Evolutionary conservation across 495 filamentous ascomycete genomes (phyloP).

Genomic region (Thermochaetoides thermophila): DNA sequence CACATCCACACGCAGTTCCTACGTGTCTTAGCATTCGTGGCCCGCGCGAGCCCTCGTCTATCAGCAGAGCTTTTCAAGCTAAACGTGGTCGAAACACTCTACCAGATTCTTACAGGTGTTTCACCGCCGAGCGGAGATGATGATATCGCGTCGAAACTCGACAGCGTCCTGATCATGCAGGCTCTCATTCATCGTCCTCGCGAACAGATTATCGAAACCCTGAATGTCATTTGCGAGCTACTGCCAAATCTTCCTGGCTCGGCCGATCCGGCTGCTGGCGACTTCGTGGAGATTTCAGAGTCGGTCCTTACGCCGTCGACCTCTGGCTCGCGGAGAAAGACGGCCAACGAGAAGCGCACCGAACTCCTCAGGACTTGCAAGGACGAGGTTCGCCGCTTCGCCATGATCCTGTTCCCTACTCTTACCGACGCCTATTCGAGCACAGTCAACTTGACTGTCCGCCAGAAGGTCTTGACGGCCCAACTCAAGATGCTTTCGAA

Average conservation of each 20-base stretch:
- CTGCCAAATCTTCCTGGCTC: slow-evolving; percentile 51
- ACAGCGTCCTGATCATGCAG: slow-evolving; percentile 98
- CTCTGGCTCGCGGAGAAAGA: slow-evolving; percentile 35
- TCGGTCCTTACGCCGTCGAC: slow-evolving; percentile 23
- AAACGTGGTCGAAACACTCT: slow-evolving; percentile 94
- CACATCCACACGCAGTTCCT: slow-evolving; percentile 97
- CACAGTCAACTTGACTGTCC: slow-evolving; percentile 92
- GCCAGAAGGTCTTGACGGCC: slow-evolving; percentile 89
- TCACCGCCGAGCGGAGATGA: slow-evolving; percentile 73
- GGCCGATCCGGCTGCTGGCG: slow-evolving; percentile 36
- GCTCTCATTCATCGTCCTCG: slow-evolving; percentile 91
- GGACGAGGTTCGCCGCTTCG: slow-evolving; percentile 76
- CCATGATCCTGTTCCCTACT: slow-evolving; percentile 88
- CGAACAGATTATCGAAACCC: slow-evolving; percentile 91
- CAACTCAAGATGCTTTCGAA: slow-evolving; percentile 99
- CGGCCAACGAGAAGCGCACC: slow-evolving; percentile 61
- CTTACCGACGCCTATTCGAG: slow-evolving; percentile 95
- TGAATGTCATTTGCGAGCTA: slow-evolving; percentile 95
- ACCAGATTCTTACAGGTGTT: slow-evolving; percentile 93
- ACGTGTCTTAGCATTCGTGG: slow-evolving; percentile 72
- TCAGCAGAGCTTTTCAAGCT: slow-evolving; percentile 89
- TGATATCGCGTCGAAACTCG: slow-evolving; percentile 76
- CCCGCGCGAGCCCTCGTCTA: slow-evolving; percentile 70
- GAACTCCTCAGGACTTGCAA: slow-evolving; percentile 68
- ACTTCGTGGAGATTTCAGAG: slow-evolving; percentile 31